Conservation (phyloP, 176 grass and related monocot species). For the Tillandsia fasciculata region DNA sequence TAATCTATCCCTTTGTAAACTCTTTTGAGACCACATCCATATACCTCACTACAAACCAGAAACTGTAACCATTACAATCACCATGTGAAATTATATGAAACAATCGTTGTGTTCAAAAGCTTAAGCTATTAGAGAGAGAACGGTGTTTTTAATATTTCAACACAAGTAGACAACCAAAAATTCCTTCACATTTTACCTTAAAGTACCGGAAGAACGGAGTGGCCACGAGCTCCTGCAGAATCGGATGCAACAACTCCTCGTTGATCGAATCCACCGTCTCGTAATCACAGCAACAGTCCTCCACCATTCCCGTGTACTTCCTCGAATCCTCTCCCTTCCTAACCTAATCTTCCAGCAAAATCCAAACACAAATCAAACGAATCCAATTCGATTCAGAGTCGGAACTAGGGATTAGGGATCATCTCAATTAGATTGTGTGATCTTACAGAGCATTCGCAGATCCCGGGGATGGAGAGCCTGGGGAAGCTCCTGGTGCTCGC, state of each 20-base stretch:
- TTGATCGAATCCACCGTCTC: slow-evolving; percentile 80
- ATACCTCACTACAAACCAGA: too few species aligned
- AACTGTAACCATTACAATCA: too few species aligned
- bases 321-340: slow-evolving; percentile 31
- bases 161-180: too few species aligned
- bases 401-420: background rate
- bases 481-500: slow-evolving; percentile 40
- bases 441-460: slow-evolving; percentile 50
- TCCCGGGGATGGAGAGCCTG: slow-evolving; percentile 16
- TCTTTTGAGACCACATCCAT: background rate
- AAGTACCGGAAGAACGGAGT: slow-evolving; percentile 94
- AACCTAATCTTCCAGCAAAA: slow-evolving; percentile 1
- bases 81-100: too few species aligned
- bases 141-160: too few species aligned
- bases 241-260: slow-evolving; percentile 55
- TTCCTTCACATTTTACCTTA: slow-evolving; percentile 44
- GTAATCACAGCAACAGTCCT: slow-evolving; percentile 86
- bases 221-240: slow-evolving; percentile 69
- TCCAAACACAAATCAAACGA: background rate
- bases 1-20: background rate
- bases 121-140: too few species aligned
- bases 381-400: background rate
- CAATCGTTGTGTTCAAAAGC: too few species aligned
- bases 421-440: background rate
- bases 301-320: slow-evolving; percentile 79